Evolutionary conservation across 768 basidiomycete genomes (phyloP).

Genomic region (Bullera alba): DNA sequence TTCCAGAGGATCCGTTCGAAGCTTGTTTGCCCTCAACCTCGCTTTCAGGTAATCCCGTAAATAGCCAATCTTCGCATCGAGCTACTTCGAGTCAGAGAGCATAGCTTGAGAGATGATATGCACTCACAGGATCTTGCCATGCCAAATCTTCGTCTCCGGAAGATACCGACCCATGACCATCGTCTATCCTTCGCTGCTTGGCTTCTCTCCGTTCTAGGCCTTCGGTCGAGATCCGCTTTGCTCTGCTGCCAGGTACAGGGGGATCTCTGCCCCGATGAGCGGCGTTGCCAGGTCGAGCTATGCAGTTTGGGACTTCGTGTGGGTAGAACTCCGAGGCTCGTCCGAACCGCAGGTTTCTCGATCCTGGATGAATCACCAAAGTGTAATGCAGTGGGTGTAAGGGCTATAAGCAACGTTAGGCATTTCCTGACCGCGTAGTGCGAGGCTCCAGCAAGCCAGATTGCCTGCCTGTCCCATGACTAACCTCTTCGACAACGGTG

Average conservation of each 20-base stretch:
- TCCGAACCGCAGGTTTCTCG: constrained; percentile 45
- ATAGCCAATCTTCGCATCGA: constrained; percentile 64
- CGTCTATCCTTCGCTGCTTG: constrained; percentile 14
- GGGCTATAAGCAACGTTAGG: constrained; percentile 7
- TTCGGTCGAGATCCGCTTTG: constrained; percentile 14
- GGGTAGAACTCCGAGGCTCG: constrained; percentile 46
- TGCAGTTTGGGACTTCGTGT: constrained; percentile 41
- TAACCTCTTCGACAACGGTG: background rate
- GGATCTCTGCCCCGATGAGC: constrained; percentile 8
- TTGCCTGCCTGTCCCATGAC: background rate
- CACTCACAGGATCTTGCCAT: constrained; percentile 22
- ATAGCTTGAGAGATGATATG: background rate
- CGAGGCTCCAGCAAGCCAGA: background rate
- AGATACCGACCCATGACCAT: constrained; percentile 11
- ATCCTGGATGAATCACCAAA: constrained; percentile 48
- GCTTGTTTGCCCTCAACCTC: constrained; percentile 52
- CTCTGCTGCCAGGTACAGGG: constrained; percentile 21
- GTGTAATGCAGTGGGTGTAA: constrained; percentile 22
- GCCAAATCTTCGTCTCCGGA: constrained; percentile 3
- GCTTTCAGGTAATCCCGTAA: constrained; percentile 46
- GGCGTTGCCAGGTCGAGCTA: constrained; percentile 27
- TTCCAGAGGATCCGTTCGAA: constrained; percentile 45
- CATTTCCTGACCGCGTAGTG: too few species aligned
- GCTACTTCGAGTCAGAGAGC: constrained; percentile 6
- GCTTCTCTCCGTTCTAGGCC: constrained; percentile 9